Evolutionary conservation across 2,329 filamentous ascomycete genomes (phyloP), one percentile per base, ranked within the genome.

Genomic region (Pleomassaria siparia): DNA sequence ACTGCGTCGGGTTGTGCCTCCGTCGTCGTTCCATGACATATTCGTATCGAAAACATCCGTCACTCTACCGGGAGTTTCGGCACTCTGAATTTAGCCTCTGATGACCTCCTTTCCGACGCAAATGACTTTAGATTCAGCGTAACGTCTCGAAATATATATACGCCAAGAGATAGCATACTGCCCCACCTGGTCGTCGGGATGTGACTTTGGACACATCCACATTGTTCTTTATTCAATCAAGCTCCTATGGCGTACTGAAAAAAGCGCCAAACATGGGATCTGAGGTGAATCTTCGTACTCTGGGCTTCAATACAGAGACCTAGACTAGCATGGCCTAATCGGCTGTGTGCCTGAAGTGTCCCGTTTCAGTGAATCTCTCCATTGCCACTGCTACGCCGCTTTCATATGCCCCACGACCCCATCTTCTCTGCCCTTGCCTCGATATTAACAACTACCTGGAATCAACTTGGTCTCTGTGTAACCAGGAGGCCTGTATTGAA

Each of bases 61-160:
- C 37, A 26, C 37, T 32, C 15, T 22, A 18, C 36, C 47, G 49
- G 49, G 26, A 44, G 28, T 47, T 46, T 49, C 50, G 46, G 51
- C 48, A 52, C 33, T 37, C 46, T 40, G 51, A 25, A 54, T 60
- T 56, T 56, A 55, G 53, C 42, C 53, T 49, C 35, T 28, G 40
- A 8, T 41, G 7, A 18, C 21, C 32, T 50, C 43, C 49, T 29
- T 41, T 44, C 48, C 50, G 45, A 43, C 46, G 25, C 40, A 50
- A 41, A 53, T 51, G 50, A 51, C 16, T 49, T 45, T 47, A 56
- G 44, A 54, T 56, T 50, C 33, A 26, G 25, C 20, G 36, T 16
- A 6, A 46, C 47, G 9, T 15, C 44, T 25, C 13, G 20, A 44
- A 43, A 40, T 22, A 33, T 40, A 40, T 22, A 33, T 40, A n/a